phyloP scores from a whole-genome alignment of 2,329 filamentous ascomycete species.

The Hymenoscyphus occultus region DNA sequence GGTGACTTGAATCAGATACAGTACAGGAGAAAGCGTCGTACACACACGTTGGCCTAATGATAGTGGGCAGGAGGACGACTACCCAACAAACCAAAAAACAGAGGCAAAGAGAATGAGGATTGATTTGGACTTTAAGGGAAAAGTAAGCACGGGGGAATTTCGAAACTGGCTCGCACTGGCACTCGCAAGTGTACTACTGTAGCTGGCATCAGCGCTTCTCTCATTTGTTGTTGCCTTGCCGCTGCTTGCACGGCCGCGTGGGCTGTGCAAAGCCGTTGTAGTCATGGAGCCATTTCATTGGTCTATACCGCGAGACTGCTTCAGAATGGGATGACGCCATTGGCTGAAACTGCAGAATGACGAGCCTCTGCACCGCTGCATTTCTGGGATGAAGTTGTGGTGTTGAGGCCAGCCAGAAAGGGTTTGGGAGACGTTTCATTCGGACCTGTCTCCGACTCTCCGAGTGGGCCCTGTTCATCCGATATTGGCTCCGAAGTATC shows the following conservation, averaged over 20 bases:
- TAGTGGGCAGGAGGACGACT: background rate
- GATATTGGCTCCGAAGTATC: background rate
- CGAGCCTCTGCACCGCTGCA: background rate
- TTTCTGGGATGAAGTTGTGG: background rate
- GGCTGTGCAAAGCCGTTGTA: slow-evolving; percentile 9
- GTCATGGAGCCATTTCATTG: background rate
- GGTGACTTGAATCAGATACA: background rate
- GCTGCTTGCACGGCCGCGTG: slow-evolving; percentile 6
- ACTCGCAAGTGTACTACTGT: background rate
- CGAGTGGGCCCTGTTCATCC: background rate
- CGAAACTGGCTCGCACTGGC: background rate
- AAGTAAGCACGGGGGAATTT: slow-evolving; percentile 11
- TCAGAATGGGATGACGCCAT: background rate
- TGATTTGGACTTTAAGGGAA: background rate
- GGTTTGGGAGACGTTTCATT: background rate
- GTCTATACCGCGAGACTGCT: background rate
- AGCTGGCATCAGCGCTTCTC: background rate
- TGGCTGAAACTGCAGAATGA: background rate
- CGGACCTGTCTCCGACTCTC: background rate
- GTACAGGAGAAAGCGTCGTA: background rate
- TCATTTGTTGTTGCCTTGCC: slow-evolving; percentile 1
- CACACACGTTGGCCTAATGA: slow-evolving; percentile 8
- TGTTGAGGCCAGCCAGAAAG: slow-evolving; percentile 2
- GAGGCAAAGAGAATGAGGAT: background rate
- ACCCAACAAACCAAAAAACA: background rate